Conservation (phyloP, 495 filamentous ascomycete genomes). For the Trichoderma orchidacearum region DNA sequence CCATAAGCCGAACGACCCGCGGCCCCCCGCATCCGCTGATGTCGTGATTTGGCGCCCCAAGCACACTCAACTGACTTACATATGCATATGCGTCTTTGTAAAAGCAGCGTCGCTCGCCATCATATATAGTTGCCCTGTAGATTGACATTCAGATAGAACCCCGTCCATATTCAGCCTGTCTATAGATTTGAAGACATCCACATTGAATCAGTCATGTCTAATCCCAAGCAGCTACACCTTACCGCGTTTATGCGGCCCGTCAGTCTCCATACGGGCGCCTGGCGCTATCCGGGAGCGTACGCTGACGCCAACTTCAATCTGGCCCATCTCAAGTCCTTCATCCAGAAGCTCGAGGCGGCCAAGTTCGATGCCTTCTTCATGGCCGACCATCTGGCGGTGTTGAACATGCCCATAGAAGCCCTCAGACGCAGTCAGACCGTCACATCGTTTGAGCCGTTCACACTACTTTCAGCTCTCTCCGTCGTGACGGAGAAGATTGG, state of each 20-base stretch:
- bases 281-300: conserved; percentile 41
- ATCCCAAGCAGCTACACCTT: conserved; percentile 30
- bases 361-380: conserved; percentile 53
- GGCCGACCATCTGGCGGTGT: conserved; percentile 43
- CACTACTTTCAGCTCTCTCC: conserved; percentile 34
- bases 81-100: neutral
- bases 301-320: conserved; percentile 48
- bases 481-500: conserved; percentile 35
- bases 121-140: neutral
- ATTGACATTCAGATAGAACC: no score
- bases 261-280: conserved; percentile 41
- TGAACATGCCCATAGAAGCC: conserved; percentile 45
- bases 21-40: neutral
- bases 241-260: conserved; percentile 49
- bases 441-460: conserved; percentile 38
- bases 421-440: conserved; percentile 43
- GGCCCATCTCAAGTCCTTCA: conserved; percentile 36
- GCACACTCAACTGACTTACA: neutral
- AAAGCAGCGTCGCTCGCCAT: no score
- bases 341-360: conserved; percentile 40
- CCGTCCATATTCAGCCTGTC: no score
- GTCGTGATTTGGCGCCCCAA: neutral
- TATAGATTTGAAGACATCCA: no score
- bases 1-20: neutral
- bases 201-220: no score